A percentile compares a stretch with the other conserved stretches of the same genome.
Evolutionary conservation across 2,329 filamentous ascomycete genomes (phyloP).

Genomic region (Scedosporium aurantiacum): DNA sequence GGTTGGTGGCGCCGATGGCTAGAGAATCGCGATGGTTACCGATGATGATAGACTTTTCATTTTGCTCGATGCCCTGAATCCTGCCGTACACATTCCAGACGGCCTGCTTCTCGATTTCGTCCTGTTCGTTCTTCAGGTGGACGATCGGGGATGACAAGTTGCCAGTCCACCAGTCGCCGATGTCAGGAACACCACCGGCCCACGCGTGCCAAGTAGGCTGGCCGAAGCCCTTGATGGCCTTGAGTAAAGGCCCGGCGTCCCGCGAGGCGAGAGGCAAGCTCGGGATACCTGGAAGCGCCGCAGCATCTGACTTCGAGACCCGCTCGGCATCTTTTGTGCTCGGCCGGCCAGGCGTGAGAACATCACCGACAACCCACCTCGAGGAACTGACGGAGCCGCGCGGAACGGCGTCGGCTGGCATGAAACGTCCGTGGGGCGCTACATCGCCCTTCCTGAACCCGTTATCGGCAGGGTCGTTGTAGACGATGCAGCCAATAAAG

Average conservation of each 20-base stretch:
- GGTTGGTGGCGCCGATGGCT: slow-evolving; percentile 78
- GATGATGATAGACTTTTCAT: slow-evolving; percentile 72
- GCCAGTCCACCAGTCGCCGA: slow-evolving; percentile 78
- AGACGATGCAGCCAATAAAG: slow-evolving; percentile 79
- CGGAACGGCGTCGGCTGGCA: slow-evolving; percentile 74
- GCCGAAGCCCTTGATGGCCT: slow-evolving; percentile 66
- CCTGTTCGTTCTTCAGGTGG: slow-evolving; percentile 74
- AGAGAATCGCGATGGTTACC: slow-evolving; percentile 91
- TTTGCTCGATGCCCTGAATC: slow-evolving; percentile 75
- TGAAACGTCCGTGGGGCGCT: slow-evolving; percentile 67
- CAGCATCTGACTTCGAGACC: slow-evolving; percentile 57
- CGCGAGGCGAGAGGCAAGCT: slow-evolving; percentile 84
- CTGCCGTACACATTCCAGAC: slow-evolving; percentile 89
- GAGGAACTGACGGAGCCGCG: slow-evolving; percentile 70
- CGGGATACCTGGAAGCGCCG: slow-evolving; percentile 70
- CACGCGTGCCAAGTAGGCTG: slow-evolving; percentile 57
- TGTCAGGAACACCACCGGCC: slow-evolving; percentile 64
- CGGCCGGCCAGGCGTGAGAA: slow-evolving; percentile 81
- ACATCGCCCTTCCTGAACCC: slow-evolving; percentile 63
- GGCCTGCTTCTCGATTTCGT: slow-evolving; percentile 68
- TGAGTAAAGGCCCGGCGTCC: slow-evolving; percentile 70
- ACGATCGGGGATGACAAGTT: slow-evolving; percentile 64
- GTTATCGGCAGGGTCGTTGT: slow-evolving; percentile 80
- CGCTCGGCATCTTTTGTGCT: slow-evolving; percentile 56
- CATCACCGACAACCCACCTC: slow-evolving; percentile 78